Evolutionary conservation across 2,329 filamentous ascomycete species (phyloP), one percentile per base, ranked within the genome.

Genomic region (Aureobasidium pullulans): DNA sequence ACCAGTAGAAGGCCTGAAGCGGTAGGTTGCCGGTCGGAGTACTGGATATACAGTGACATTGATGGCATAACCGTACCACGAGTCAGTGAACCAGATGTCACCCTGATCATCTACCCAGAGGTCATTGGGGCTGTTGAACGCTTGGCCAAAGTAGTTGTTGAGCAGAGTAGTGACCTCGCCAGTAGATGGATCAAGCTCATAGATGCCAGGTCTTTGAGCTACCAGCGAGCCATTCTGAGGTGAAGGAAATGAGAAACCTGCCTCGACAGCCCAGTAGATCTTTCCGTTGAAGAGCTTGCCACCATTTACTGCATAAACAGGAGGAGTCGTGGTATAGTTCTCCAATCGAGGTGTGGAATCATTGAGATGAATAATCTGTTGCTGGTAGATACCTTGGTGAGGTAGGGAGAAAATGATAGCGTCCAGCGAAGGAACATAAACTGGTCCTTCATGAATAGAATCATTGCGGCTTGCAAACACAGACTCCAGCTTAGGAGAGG

Each of bases 31-130:
- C 11, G 62, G 47, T 31, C 64, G 66, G 39, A 71, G 66, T 15
- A 62, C 62, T 3, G 64, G 64, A 28, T 62, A 60, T 3, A 44
- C 36, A 3, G 64, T 64, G 7, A 64, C 63, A 34, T 64, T 63
- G 54, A 65, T 57, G 16, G 53, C 53, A 57, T 57, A 57, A 32
- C 53, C 53, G 19, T 57, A 57, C 53, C 62, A 61, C 0, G 76
- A 74, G 63, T 80, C 78, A 0, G 78, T 79, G 67, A 80, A 80
- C 76, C 77, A 80, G 44, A 81, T 69, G 40, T 77, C 74, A 47
- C 75, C 76, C 0, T 72, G 74, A 6, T 66, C 62, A 36, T 77
- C 73, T 44, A 78, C 71, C 43, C 60, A 10, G 62, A 62, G 40
- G 54, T 79, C 77, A 64, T 79, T 75, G 47, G 76, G 65, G 31